Percentiles rank a stretch among this genome's conserved stretches.
Conservation (phyloP, 768 basidiomycete genomes). For the Lentinula guzmanii region DNA sequence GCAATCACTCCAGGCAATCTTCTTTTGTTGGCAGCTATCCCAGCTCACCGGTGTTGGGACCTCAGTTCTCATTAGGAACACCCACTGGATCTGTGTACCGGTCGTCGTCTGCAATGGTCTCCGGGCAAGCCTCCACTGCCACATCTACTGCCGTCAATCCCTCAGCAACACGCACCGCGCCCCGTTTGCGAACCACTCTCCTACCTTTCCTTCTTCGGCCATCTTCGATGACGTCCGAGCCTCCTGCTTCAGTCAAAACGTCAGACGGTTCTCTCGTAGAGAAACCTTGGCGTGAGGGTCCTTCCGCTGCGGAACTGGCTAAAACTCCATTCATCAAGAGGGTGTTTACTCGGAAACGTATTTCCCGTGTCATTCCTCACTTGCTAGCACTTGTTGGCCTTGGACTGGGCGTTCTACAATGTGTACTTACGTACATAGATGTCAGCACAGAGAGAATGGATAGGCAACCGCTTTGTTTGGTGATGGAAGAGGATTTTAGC, state of each 20-base stretch:
- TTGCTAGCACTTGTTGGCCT: neutral
- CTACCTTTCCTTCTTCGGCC: constrained; percentile 1
- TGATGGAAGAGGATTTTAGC: constrained; percentile 2
- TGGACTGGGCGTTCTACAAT: constrained; percentile 1
- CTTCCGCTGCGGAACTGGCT: neutral
- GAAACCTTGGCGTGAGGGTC: neutral
- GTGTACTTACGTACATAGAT: constrained; percentile 1
- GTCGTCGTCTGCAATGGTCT: neutral
- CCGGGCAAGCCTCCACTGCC: neutral
- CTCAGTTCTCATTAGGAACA: neutral
- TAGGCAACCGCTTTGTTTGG: neutral
- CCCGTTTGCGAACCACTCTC: neutral
- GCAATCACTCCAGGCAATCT: neutral
- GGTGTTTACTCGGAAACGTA: constrained; percentile 1
- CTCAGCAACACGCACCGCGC: neutral
- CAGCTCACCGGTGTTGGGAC: neutral
- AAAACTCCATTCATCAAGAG: neutral
- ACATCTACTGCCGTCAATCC: neutral
- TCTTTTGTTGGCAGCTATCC: neutral
- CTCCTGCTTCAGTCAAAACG: neutral
- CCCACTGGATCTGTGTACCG: neutral
- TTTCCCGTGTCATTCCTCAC: neutral
- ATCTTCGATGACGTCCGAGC: neutral
- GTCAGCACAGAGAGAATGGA: constrained; percentile 1
- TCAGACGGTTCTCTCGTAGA: neutral